Evolutionary conservation across 2,329 filamentous ascomycete species (phyloP).

Genomic region (Aspergillus phoenicis): DNA sequence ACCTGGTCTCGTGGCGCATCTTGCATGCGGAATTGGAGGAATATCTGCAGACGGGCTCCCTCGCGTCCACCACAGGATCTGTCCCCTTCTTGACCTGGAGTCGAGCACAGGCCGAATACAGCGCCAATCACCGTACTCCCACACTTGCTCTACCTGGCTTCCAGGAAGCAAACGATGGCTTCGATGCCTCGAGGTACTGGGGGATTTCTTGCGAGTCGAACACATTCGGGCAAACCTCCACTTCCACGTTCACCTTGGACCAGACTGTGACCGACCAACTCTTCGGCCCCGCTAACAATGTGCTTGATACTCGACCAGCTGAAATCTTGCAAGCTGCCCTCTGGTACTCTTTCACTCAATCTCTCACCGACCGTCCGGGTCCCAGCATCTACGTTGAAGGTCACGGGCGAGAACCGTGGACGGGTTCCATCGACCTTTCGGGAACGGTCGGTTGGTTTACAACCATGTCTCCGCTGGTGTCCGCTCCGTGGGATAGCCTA

Average conservation of each 20-base stretch:
- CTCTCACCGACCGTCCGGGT: neutral
- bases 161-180: neutral
- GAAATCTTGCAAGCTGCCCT: constrained; percentile 13
- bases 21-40: constrained; percentile 18
- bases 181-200: neutral
- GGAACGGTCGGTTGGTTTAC: constrained; percentile 11
- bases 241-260: neutral
- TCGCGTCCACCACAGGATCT: neutral
- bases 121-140: neutral
- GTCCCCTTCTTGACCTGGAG: neutral
- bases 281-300: constrained; percentile 1
- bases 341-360: neutral
- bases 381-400: constrained; percentile 14
- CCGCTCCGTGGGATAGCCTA: neutral
- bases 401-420: constrained; percentile 15
- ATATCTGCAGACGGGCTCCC: constrained; percentile 6
- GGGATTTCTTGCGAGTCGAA: neutral
- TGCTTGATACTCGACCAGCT: neutral
- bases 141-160: neutral
- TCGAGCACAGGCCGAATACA: neutral
- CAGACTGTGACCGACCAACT: neutral
- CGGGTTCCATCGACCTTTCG: constrained; percentile 2
- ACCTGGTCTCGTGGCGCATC: constrained; percentile 22
- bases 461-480: constrained; percentile 1
- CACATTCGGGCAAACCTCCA: neutral